These are phyloP conservation scores for Cyclotella distinguenda DNA, from an alignment of 108 stramenopile genomes.

Conservation along the genomic window DNA sequence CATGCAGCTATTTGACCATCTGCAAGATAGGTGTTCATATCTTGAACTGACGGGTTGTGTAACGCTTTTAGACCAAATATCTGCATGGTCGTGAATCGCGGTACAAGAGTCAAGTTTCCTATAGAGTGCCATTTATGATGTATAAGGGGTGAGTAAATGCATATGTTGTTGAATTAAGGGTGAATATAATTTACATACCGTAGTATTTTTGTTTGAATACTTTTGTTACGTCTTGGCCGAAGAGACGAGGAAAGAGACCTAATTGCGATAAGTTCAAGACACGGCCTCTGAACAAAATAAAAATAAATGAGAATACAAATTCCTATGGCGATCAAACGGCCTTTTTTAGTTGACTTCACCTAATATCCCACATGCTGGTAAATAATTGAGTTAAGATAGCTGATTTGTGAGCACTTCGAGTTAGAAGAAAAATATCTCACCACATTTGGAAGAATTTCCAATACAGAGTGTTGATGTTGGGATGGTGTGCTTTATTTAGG, in stretches of 20 bases:
- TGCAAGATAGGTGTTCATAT: constrained; percentile 86
- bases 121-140: constrained; percentile 21
- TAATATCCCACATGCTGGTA: constrained; percentile 87
- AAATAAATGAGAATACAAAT: no score
- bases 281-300: no score
- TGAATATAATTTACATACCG: constrained; percentile 53
- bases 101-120: constrained; percentile 73
- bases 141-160: background rate
- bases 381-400: no score
- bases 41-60: constrained; percentile 71
- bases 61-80: constrained; percentile 83
- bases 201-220: constrained; percentile 94
- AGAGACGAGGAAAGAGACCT: constrained; percentile 87
- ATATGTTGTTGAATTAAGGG: background rate
- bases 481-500: constrained; percentile 85
- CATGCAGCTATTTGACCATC: constrained; percentile 85
- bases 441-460: constrained; percentile 78
- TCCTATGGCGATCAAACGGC: no score
- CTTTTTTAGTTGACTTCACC: no score
- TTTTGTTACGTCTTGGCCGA: constrained; percentile 91
- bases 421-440: constrained; percentile 1
- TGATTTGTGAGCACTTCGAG: no score
- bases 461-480: constrained; percentile 61
- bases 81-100: constrained; percentile 81
- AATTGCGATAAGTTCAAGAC: constrained; percentile 76